phyloP scores from a whole-genome alignment of 768 basidiomycete species.

The Cytidiella melzeri region DNA sequence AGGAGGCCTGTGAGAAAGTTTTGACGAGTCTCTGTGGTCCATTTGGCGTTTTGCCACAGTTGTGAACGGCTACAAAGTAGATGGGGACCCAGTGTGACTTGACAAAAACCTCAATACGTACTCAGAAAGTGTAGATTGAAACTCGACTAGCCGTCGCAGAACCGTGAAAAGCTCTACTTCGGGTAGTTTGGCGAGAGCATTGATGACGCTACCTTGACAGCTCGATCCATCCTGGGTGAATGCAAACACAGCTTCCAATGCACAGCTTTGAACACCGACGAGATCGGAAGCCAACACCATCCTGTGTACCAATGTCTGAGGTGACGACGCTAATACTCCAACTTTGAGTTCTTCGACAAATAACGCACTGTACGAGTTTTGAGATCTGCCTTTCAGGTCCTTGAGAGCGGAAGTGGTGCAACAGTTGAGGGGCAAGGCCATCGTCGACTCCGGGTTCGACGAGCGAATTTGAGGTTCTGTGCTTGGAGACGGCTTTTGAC shows the following conservation, averaged over 20 bases:
- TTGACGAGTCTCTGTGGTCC: background rate
- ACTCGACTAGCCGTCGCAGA: background rate
- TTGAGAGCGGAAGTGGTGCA: background rate
- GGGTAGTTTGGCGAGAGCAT: background rate
- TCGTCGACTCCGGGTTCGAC: background rate
- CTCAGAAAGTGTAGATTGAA: background rate
- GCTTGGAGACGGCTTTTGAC: background rate
- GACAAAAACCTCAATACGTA: background rate
- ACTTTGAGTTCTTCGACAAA: no score
- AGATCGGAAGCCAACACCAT: no score
- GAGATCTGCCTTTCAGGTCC: background rate
- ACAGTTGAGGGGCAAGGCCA: background rate
- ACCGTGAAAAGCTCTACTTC: background rate
- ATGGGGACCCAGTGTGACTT: background rate
- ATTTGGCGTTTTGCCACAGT: background rate
- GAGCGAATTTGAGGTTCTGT: background rate
- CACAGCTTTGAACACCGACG: no score
- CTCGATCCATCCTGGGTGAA: no score
- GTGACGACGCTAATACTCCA: no score
- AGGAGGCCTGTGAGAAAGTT: background rate
- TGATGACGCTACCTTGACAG: no score
- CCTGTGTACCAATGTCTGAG: no score
- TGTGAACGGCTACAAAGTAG: background rate
- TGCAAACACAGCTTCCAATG: no score
- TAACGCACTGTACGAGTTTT: background rate